Conservation (phyloP, 345 rosid species). For the Brassica cretica region DNA sequence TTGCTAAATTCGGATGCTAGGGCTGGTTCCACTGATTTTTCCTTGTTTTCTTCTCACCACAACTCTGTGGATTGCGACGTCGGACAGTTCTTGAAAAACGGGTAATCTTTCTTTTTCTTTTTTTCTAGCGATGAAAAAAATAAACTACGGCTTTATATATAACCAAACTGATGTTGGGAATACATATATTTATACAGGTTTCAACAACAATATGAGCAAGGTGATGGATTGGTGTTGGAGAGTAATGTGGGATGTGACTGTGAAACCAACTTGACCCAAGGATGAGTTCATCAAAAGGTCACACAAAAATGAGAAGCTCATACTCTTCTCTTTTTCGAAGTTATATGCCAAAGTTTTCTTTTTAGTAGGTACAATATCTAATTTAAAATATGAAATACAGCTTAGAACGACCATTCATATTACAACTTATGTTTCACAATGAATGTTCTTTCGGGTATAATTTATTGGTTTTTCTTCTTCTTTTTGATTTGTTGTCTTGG, state of each 20-base stretch:
- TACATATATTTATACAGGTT: constrained; percentile 8
- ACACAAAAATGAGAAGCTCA: not conserved
- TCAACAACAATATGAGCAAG: constrained; percentile 57
- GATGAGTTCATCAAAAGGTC: constrained; percentile 46
- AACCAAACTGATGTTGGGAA: not conserved
- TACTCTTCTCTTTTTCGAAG: not conserved
- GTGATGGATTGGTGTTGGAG: constrained; percentile 51
- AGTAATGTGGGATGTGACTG: constrained; percentile 28
- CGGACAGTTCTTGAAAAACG: constrained; percentile 63
- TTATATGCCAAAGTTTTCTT: not conserved
- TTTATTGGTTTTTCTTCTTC: not conserved
- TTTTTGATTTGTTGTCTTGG: not conserved
- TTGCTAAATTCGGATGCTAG: constrained; percentile 38
- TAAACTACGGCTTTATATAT: not conserved
- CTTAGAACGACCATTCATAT: not conserved
- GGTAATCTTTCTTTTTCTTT: constrained; percentile 40
- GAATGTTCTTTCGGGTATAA: not conserved
- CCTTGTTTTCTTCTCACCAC: constrained; percentile 35
- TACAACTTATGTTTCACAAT: not conserved
- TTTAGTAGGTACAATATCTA: not conserved
- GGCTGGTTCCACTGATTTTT: not conserved
- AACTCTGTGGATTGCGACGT: constrained; percentile 51
- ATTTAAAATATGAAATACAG: not conserved
- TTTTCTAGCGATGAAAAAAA: not conserved
- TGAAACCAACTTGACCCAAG: constrained; percentile 70